A percentile compares a stretch with the other conserved stretches of the same genome.
Conservation (phyloP, 2,329 filamentous ascomycete genomes). For the Chaetomiaceae sp. region DNA sequence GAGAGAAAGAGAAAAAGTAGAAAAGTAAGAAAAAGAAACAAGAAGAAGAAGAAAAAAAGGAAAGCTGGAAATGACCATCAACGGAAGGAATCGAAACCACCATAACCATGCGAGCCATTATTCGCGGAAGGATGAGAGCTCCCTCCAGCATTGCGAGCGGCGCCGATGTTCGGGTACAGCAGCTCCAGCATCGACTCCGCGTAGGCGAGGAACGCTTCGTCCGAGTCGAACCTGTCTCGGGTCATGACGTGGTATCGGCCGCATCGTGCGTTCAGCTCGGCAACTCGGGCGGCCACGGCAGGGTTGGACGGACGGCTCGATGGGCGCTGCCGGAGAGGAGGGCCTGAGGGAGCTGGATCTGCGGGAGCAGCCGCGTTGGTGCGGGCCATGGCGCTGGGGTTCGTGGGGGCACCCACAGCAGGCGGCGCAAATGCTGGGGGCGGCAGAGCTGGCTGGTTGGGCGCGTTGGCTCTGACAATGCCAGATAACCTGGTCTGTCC, state of each 20-base stretch:
- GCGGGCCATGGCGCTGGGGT: background rate
- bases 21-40: too few species aligned
- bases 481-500: background rate
- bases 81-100: too few species aligned
- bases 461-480: background rate
- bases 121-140: background rate
- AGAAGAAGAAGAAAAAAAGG: background rate
- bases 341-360: background rate
- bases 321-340: background rate
- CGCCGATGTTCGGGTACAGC: background rate
- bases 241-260: background rate
- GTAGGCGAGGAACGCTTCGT: conserved; percentile 1
- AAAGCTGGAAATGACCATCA: too few species aligned
- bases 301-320: background rate
- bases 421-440: too few species aligned
- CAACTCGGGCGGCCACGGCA: background rate
- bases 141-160: background rate
- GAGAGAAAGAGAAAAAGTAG: too few species aligned
- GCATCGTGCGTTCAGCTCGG: conserved; percentile 5
- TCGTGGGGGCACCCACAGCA: background rate
- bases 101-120: too few species aligned
- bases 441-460: background rate
- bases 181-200: background rate
- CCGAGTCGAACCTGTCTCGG: conserved; percentile 2
- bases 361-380: too few species aligned